Evolutionary conservation across 75 land plant genomes (phyloP), one percentile per base, ranked within the genome.

Genomic region (Pinus albicaulis): DNA sequence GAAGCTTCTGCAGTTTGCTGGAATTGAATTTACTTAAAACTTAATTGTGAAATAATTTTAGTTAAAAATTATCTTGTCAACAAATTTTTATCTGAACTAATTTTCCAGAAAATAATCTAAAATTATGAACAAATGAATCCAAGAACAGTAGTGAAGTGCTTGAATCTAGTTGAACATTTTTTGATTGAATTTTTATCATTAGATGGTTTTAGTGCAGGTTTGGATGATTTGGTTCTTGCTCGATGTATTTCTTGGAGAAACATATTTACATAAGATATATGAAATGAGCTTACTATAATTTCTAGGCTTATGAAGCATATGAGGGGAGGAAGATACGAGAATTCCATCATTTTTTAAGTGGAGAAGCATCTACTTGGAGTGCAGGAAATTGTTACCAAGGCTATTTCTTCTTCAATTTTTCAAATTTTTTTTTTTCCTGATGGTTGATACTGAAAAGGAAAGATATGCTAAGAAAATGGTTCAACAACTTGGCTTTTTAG

Each of bases 1-100:
- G 89, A 91, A 91, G 89, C 92, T 91, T 34, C 76, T 91, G 77
- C 93, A 91, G 83, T 91, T 91, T 75, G n/a, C n/a, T n/a, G n/a
- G n/a, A n/a, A n/a, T n/a, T n/a, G n/a, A n/a, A n/a, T n/a, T n/a
- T n/a, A n/a, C n/a, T n/a, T n/a, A n/a, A n/a, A n/a, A n/a, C n/a
- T n/a, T n/a, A n/a, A n/a, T n/a, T n/a, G n/a, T n/a, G n/a, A n/a
- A n/a, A n/a, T n/a, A n/a, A n/a, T n/a, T n/a, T n/a, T n/a, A n/a
- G n/a, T n/a, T n/a, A n/a, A n/a, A n/a, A n/a, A n/a, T n/a, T n/a
- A n/a, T n/a, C n/a, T n/a, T n/a, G n/a, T n/a, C n/a, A n/a, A n/a
- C n/a, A n/a, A n/a, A n/a, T n/a, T n/a, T n/a, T n/a, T n/a, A n/a
- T n/a, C n/a, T n/a, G n/a, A n/a, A n/a, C n/a, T n/a, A n/a, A n/a